A percentile compares a stretch with the other conserved stretches of the same genome.
phyloP scores from a whole-genome alignment of 2,329 filamentous ascomycete genomes.

The Pseudogymnoascus sp. region DNA sequence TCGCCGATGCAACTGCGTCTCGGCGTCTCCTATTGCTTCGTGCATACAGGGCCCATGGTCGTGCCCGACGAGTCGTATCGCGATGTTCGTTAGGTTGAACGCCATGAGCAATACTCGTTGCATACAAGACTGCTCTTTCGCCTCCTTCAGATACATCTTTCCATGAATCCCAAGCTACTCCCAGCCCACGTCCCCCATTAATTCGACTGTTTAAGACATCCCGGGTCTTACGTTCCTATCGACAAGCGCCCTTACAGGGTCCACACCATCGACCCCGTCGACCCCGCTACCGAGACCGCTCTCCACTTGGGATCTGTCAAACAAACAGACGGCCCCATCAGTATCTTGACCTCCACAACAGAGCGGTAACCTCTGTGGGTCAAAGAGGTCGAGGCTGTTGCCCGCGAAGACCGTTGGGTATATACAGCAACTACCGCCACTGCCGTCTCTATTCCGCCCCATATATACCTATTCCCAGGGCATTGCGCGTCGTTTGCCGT shows the following conservation, averaged over 20 bases:
- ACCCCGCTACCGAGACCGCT: slow-evolving; percentile 4
- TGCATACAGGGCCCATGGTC: background rate
- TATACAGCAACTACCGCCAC: slow-evolving; percentile 6
- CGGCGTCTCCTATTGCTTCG: slow-evolving; percentile 8
- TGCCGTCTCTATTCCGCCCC: background rate
- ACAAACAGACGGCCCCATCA: slow-evolving; percentile 4
- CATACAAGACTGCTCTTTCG: slow-evolving; percentile 7
- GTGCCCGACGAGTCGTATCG: slow-evolving; percentile 6
- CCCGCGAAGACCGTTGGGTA: background rate
- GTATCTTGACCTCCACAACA: background rate
- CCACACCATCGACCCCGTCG: background rate
- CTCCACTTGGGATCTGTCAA: slow-evolving; percentile 8
- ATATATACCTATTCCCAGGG: background rate
- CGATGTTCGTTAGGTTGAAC: slow-evolving; percentile 1
- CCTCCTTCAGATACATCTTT: background rate
- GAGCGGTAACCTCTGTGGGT: background rate
- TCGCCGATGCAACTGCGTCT: slow-evolving; percentile 2
- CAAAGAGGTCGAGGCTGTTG: background rate
- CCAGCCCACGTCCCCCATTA: slow-evolving; percentile 4
- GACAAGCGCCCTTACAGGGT: slow-evolving; percentile 6
- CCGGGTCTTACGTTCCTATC: background rate
- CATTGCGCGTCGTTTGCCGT: background rate
- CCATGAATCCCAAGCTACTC: background rate
- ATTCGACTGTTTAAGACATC: background rate
- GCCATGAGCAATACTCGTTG: background rate